Conservation (phyloP, 2,329 filamentous ascomycete species). For the Bipolaris zeicola region DNA sequence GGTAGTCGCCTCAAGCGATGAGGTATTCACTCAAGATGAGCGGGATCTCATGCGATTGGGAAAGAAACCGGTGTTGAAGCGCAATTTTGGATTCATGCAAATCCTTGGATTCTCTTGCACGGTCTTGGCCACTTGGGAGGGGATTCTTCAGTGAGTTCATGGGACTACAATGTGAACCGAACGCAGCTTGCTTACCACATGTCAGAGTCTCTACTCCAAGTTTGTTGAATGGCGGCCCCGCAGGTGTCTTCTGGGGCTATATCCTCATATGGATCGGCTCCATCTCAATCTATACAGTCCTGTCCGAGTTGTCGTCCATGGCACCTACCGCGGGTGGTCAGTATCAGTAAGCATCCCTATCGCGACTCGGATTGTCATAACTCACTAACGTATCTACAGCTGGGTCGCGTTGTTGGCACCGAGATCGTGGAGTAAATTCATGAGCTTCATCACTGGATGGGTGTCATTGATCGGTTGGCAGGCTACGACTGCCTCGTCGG, state of each 20-base stretch:
- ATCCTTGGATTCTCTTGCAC: conserved; percentile 13
- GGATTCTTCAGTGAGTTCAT: conserved; percentile 1
- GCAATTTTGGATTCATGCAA: conserved; percentile 18
- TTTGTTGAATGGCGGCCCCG: conserved; percentile 21
- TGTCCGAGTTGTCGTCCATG: conserved; percentile 26
- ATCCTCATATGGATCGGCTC: conserved; percentile 20
- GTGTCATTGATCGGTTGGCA: conserved; percentile 24
- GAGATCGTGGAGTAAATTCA: conserved; percentile 21
- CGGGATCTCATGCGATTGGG: conserved; percentile 12
- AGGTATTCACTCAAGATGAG: conserved; percentile 5
- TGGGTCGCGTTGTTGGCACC: conserved; percentile 51
- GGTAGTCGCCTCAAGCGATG: background rate
- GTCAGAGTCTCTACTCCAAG: conserved; percentile 1
- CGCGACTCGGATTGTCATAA: background rate
- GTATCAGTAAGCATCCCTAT: conserved; percentile 7
- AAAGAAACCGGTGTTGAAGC: conserved; percentile 16
- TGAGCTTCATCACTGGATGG: conserved; percentile 21
- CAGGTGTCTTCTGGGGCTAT: conserved; percentile 17
- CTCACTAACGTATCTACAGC: background rate
- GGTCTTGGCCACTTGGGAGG: conserved; percentile 13
- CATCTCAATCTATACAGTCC: conserved; percentile 14
- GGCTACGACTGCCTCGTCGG: conserved; percentile 10
- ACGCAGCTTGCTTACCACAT: background rate
- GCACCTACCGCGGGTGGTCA: conserved; percentile 22
- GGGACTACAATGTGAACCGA: background rate